Conservation (phyloP, 2,329 filamentous ascomycete species). For the Emericellopsis atlantica region DNA sequence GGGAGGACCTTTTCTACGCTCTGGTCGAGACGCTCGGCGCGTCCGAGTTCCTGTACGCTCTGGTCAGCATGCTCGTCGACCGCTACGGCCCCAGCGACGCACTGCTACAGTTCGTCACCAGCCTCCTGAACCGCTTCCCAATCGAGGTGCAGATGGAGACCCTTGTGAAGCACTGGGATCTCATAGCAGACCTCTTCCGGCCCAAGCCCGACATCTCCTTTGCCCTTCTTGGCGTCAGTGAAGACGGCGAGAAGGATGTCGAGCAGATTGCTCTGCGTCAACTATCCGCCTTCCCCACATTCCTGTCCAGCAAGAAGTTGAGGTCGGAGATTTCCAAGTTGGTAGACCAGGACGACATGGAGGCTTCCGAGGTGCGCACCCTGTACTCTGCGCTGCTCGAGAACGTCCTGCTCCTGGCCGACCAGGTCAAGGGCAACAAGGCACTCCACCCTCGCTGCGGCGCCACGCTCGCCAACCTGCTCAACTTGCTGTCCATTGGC, state of each 20-base stretch:
- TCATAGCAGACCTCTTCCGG: conserved; percentile 64
- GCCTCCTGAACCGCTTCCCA: conserved; percentile 60
- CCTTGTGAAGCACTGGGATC: conserved; percentile 61
- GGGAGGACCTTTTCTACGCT: conserved; percentile 71
- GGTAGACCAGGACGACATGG: conserved; percentile 51
- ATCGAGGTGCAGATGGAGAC: conserved; percentile 68
- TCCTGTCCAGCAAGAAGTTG: conserved; percentile 45
- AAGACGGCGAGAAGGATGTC: conserved; percentile 33
- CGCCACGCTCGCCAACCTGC: conserved; percentile 63
- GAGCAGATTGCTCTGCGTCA: conserved; percentile 39
- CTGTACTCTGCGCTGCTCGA: conserved; percentile 59
- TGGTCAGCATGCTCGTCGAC: conserved; percentile 83
- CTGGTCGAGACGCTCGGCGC: conserved; percentile 76
- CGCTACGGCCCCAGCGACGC: conserved; percentile 69
- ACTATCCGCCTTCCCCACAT: conserved; percentile 41
- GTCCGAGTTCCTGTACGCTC: conserved; percentile 75
- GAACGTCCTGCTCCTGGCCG: conserved; percentile 51
- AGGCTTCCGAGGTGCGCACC: conserved; percentile 51
- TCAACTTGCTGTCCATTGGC: conserved; percentile 72
- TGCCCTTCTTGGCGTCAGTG: conserved; percentile 49
- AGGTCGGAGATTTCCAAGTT: conserved; percentile 41
- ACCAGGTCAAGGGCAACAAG: conserved; percentile 46
- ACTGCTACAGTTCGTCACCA: conserved; percentile 61
- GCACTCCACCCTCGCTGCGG: conserved; percentile 46
- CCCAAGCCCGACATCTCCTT: conserved; percentile 63